Evolutionary conservation across 148 eudicot genomes (phyloP), one percentile per base, ranked within the genome.

Genomic region (Chenopodium album): DNA sequence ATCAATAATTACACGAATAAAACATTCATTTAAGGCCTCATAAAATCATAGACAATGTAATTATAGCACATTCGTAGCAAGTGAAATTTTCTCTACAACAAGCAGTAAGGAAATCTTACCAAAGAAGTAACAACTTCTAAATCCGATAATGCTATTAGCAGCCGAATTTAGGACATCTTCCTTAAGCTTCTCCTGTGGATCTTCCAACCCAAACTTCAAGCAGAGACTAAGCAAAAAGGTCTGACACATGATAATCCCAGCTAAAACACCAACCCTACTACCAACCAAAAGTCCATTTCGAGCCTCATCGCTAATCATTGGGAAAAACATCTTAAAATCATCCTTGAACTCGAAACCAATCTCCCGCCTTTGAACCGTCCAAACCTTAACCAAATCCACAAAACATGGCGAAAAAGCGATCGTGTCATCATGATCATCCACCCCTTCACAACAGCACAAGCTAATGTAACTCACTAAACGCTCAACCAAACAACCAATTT

Each of bases 241-340:
- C 85, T 92, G 88, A 67, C 85, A 85, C 92, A 94, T 85, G 70
- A 94, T 95, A 81, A 90, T 62, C 83, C 91, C 97, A 80, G 93
- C 94, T 68, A 94, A 70, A 64, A 81, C 84, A 32, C 86, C 85
- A 75, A 88, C 88, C 76, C 88, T 87, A 75, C 88, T 80, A n/a
- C 86, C 84, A 48, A 75, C 83, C 70, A 69, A 67, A 79, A 88
- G 52, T 83, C 81, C 75, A 2, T 72, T 28, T 13, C 79, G 84
- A 83, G 86, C 81, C 76, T 88, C 89, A 32, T 72, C 87, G 48
- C 87, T 91, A 70, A 89, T 72, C 63, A 90, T 52, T 0, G 98
- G 95, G 31, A 94, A 91, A 80, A 94, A 92, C 77, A 87, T 77
- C 88, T 88, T 86, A 82, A 90, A 81, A 82, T 74, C 80, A 71